phyloP scores from a whole-genome alignment of 257 asterid genomes.

The Plantago ovata region DNA sequence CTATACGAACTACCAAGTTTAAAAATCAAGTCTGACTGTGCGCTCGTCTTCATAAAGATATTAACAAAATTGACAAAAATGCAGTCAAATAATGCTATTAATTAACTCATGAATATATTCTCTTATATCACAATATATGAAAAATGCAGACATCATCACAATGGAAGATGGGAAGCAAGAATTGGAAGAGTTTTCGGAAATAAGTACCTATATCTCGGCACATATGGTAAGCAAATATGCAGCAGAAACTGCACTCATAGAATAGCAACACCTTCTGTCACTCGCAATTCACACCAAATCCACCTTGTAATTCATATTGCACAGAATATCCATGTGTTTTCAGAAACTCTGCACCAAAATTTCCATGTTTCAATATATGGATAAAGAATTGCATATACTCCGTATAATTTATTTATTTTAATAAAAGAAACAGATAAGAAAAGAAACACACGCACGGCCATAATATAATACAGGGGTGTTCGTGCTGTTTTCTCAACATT shows the following conservation, averaged over 20 bases:
- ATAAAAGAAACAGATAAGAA: no score
- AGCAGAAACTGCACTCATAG: not conserved
- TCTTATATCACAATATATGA: not conserved
- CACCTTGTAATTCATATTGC: no score
- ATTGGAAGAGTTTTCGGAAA: slow-evolving; percentile 86
- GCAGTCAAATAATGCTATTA: not conserved
- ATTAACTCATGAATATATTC: not conserved
- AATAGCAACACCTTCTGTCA: no score
- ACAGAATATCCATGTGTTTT: no score
- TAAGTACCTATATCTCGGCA: slow-evolving; percentile 86
- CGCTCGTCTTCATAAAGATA: not conserved
- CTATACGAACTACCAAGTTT: not conserved
- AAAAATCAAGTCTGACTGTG: not conserved
- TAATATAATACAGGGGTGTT: no score
- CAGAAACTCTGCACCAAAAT: no score
- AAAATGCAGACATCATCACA: slow-evolving; percentile 52
- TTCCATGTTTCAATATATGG: no score
- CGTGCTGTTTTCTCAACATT: no score
- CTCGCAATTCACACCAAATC: no score
- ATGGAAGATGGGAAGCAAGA: slow-evolving; percentile 98
- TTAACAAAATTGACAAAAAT: not conserved
- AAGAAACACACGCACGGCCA: no score
- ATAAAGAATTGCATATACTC: no score
- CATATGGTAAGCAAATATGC: slow-evolving; percentile 25
- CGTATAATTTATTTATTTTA: no score